Evolutionary conservation across 768 basidiomycete species (phyloP).

Genomic region (Tulasnella sp.): DNA sequence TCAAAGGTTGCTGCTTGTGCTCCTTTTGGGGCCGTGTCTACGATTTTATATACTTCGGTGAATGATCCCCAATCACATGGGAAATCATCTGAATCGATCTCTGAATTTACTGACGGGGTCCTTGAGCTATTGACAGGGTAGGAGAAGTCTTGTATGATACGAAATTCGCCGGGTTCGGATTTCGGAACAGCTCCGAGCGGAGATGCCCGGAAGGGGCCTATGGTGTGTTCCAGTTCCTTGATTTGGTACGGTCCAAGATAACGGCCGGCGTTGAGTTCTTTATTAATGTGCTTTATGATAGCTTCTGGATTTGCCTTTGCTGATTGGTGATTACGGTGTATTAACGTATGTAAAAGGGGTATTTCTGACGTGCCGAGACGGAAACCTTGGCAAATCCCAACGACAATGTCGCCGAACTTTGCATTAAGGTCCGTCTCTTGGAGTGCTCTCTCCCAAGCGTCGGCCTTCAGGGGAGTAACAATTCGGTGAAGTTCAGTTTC

Average conservation of each 20-base stretch:
- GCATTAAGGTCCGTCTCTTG: not conserved
- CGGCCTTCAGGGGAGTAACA: not conserved
- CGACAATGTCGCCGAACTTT: not conserved
- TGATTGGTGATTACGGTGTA: not conserved
- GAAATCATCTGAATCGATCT: conserved; percentile 31
- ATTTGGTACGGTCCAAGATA: not conserved
- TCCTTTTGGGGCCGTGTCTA: conserved; percentile 31
- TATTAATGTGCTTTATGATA: not conserved
- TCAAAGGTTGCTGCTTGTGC: conserved; percentile 36
- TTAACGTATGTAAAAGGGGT: not conserved
- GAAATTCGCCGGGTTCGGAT: not conserved
- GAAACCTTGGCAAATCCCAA: not conserved
- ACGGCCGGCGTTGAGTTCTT: not conserved
- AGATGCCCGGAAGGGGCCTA: not conserved
- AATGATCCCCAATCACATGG: conserved; percentile 38
- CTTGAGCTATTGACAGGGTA: conserved; percentile 27
- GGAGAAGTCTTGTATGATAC: conserved; percentile 32
- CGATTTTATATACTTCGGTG: conserved; percentile 24
- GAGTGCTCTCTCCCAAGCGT: not conserved
- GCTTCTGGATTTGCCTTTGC: not conserved
- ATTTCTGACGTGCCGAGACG: not conserved
- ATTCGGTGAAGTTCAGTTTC: not conserved
- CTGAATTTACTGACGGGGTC: conserved; percentile 30
- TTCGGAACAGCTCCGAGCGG: conserved; percentile 1
- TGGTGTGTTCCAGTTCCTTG: not conserved